Evolutionary conservation across 768 basidiomycete genomes (phyloP).

Genomic region (Rhizopogon sp.): DNA sequence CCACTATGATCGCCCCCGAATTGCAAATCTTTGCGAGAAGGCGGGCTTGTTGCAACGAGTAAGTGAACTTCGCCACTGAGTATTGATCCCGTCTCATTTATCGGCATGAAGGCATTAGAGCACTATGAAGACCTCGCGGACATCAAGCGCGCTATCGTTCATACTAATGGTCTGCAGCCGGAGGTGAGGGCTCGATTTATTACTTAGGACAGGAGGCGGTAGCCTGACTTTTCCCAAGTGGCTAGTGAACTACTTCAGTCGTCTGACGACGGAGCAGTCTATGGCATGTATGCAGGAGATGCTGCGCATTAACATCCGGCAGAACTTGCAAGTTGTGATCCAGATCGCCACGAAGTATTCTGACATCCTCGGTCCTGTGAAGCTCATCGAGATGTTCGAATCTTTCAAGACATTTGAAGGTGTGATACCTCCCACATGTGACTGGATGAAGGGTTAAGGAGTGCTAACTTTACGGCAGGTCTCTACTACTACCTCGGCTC

Average conservation of each 20-base stretch:
- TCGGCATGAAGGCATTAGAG: constrained; percentile 77
- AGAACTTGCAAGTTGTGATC: constrained; percentile 94
- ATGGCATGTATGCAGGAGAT: constrained; percentile 96
- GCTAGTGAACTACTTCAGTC: constrained; percentile 96
- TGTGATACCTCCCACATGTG: constrained; percentile 21
- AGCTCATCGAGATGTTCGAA: constrained; percentile 98
- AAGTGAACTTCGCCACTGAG: constrained; percentile 18
- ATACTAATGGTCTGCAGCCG: constrained; percentile 75
- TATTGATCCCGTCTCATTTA: constrained; percentile 6
- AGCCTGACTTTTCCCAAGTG: constrained; percentile 46
- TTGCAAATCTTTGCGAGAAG: constrained; percentile 98
- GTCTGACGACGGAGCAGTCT: constrained; percentile 94
- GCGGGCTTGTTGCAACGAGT: constrained; percentile 93
- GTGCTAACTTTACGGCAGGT: constrained; percentile 35
- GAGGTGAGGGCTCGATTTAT: constrained; percentile 50
- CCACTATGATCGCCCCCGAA: constrained; percentile 92
- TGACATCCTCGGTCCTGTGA: constrained; percentile 94
- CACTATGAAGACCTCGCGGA: constrained; percentile 98
- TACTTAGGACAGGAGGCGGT: neutral
- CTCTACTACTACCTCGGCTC: constrained; percentile 99
- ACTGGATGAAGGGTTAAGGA: neutral
- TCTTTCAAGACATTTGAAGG: constrained; percentile 97
- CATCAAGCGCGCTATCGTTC: constrained; percentile 97
- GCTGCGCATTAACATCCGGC: constrained; percentile 94
- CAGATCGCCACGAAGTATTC: constrained; percentile 99